Evolutionary conservation across 192 early-diverging fungal genomes (phyloP).

Genomic region (Podila epigama): DNA sequence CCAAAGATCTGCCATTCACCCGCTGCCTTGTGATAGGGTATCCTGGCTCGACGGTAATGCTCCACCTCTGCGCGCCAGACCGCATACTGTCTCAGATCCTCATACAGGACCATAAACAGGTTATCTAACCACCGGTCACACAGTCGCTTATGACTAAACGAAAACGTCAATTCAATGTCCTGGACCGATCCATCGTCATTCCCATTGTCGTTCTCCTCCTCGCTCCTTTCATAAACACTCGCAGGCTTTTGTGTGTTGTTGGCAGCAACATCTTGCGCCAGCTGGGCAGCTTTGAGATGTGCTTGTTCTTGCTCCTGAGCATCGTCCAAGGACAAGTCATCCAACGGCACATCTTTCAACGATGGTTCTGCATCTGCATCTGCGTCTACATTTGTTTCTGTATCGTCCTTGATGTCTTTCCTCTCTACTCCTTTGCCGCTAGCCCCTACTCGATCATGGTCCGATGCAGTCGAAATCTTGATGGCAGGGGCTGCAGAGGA

Average conservation of each 20-base stretch:
- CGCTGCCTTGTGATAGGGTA: conserved; percentile 91
- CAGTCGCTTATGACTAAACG: conserved; percentile 92
- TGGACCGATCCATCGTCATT: conserved; percentile 12
- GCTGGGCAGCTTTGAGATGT: conserved; percentile 9
- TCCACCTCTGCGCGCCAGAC: conserved; percentile 88
- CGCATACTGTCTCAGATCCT: conserved; percentile 93
- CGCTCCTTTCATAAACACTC: conserved; percentile 44
- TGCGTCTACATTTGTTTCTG: conserved; percentile 1
- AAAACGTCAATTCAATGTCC: conserved; percentile 63
- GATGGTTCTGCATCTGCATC: conserved; percentile 35
- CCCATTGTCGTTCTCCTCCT: conserved; percentile 29
- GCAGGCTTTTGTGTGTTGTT: conserved; percentile 51
- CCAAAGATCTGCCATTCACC: conserved; percentile 99
- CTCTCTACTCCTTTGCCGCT: conserved; percentile 17
- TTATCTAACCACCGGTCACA: conserved; percentile 99
- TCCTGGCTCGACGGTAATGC: conserved; percentile 75
- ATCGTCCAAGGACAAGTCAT: conserved; percentile 23
- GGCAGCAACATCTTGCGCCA: conserved; percentile 1
- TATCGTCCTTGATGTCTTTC: conserved; percentile 7
- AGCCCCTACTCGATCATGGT: conserved; percentile 31
- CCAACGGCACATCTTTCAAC: conserved; percentile 36
- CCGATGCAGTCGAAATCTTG: conserved; percentile 41
- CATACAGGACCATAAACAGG: conserved; percentile 98
- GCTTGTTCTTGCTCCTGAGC: conserved; percentile 8
- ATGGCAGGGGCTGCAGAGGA: conserved; percentile 43